Base-by-base conservation (phyloP, 164 flowering plant genomes). In the Annona cherimola region DNA sequence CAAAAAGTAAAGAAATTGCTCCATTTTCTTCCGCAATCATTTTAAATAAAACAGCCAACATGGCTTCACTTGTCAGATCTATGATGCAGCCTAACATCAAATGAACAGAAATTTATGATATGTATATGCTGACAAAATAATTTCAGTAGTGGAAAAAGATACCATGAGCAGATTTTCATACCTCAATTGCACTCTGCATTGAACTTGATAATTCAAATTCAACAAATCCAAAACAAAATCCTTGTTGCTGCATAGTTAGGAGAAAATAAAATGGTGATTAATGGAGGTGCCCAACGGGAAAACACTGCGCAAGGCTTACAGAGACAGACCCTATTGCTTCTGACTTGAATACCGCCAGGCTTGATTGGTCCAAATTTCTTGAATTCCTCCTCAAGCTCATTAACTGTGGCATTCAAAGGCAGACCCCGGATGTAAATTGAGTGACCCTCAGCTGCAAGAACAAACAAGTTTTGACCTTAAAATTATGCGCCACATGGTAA, bases 141-240 rank as follows among this genome's bases (percentile, higher is more conserved):
- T 5, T 50, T 50, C 57, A 50, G 14, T 50, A 8, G 2, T 50
- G 57, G 57, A 50, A 50, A n/a, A 50, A 50, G 16, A 5, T 5
- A 16, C 14, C 57, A 50, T 50, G 57, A 50, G 57, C 14, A 39
- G 67, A 16, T 14, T 11, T 50, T 40, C 73, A 43, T 81, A 94
- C 98, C 98, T 87, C 80, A 73, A 94, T 78, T 61, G 97, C 98
- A 84, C 74, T 79, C 4, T 84, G 86, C 93, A 88, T 80, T 63
- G 97, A 86, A 70, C 80, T 83, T 70, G 73, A 50, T 2, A 68
- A 75, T 71, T 87, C 91, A 80, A 89, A 94, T 78, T 92, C 98
- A 69, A 94, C 94, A 84, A 94, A 94, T 62, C 98, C 98, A 81
- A 88, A 94, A 79, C 95, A 88, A 75, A 83, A 88, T 62, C 94